Conservation (phyloP, 1,284 basidiomycete species). For the Cryptococcus sp. region DNA sequence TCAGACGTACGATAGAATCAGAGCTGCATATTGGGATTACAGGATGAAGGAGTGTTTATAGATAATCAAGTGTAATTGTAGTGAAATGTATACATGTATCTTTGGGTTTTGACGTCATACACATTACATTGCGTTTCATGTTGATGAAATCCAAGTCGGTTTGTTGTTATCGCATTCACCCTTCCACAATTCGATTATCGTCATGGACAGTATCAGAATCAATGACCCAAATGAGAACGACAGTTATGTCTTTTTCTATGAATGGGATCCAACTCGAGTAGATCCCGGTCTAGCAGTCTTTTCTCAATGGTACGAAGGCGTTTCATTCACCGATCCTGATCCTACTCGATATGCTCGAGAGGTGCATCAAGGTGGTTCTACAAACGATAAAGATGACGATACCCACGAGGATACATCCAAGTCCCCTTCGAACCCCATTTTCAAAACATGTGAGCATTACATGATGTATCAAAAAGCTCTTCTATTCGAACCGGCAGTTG, state of each 20-base stretch:
- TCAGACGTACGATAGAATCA: conserved; percentile 66
- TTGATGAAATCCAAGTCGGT: too few species aligned
- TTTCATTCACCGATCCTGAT: background rate
- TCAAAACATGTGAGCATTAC: conserved; percentile 58
- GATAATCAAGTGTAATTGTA: too few species aligned
- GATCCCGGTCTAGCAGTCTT: conserved; percentile 49
- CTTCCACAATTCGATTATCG: too few species aligned
- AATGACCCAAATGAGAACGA: background rate
- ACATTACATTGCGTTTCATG: too few species aligned
- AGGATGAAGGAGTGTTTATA: background rate
- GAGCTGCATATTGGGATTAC: conserved; percentile 48
- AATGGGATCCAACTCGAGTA: conserved; percentile 7
- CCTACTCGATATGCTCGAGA: conserved; percentile 11
- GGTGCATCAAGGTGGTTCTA: conserved; percentile 48
- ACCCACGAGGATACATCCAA: conserved; percentile 12
- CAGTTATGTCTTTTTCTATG: conserved; percentile 18
- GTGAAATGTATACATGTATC: too few species aligned
- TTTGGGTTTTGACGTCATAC: too few species aligned
- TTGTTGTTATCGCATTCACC: too few species aligned
- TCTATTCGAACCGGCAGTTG: conserved; percentile 53
- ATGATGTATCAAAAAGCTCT: conserved; percentile 63
- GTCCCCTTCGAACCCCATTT: conserved; percentile 31
- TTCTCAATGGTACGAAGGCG: conserved; percentile 52
- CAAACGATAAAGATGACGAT: conserved; percentile 4
- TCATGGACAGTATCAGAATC: too few species aligned